phyloP scores from a whole-genome alignment of 495 filamentous ascomycete genomes.

The Penicillium cosmopolitanum region DNA sequence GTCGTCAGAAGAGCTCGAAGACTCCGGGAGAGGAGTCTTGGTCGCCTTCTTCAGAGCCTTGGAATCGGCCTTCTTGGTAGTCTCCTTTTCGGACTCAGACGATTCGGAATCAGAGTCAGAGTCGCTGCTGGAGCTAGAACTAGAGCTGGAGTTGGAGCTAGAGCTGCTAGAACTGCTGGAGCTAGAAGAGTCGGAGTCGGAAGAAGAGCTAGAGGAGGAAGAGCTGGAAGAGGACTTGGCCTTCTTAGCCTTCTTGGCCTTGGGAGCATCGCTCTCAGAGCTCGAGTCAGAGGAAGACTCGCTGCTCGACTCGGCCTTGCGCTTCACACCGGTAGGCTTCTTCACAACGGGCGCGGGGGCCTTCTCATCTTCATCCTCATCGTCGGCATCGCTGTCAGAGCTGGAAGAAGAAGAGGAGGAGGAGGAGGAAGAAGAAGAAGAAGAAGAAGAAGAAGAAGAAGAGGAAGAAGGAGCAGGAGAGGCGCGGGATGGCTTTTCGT shows the following conservation, averaged over 20 bases:
- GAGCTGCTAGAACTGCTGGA: slow-evolving; percentile 21
- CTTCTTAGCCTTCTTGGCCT: slow-evolving; percentile 40
- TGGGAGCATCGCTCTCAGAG: slow-evolving; percentile 47
- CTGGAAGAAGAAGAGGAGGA: slow-evolving; percentile 50
- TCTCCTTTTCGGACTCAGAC: slow-evolving; percentile 40
- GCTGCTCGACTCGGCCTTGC: slow-evolving; percentile 63
- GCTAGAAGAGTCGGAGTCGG: slow-evolving; percentile 29
- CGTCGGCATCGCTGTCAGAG: slow-evolving; percentile 66
- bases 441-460: slow-evolving; percentile 51
- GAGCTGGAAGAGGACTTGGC: slow-evolving; percentile 21
- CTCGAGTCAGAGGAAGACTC: slow-evolving; percentile 54
- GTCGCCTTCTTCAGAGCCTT: slow-evolving; percentile 53
- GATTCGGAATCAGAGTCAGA: slow-evolving; percentile 38
- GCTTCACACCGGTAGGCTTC: slow-evolving; percentile 55
- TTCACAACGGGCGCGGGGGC: slow-evolving; percentile 36
- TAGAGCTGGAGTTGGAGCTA: slow-evolving; percentile 7
- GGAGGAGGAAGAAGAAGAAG: slow-evolving; percentile 44
- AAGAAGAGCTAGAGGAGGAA: slow-evolving; percentile 31
- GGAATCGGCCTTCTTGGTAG: slow-evolving; percentile 34
- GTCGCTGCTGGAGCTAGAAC: slow-evolving; percentile 8
- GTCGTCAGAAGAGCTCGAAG: slow-evolving; percentile 23
- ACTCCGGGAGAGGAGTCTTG: slow-evolving; percentile 56
- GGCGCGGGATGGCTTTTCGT: slow-evolving; percentile 27
- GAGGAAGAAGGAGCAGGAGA: slow-evolving; percentile 48
- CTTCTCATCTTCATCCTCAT: slow-evolving; percentile 55